Base-by-base conservation (phyloP, 2,329 filamentous ascomycete species). In the Xylariaceae sp. region DNA sequence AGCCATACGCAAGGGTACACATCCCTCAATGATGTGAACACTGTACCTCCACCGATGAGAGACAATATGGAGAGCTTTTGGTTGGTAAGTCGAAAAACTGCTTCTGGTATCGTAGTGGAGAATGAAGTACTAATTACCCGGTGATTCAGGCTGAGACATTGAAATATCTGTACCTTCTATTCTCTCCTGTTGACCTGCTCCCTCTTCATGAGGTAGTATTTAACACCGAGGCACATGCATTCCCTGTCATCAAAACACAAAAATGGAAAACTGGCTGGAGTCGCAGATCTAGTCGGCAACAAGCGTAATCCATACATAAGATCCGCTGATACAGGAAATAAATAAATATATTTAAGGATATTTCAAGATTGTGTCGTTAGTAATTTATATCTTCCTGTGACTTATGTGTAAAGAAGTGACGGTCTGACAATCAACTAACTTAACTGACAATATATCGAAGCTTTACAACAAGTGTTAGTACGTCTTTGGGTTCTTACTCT, bases 51-150 rank as follows among this genome's bases (percentile, higher is more conserved):
- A 2, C 56, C 60, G 2, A 40, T 18, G 18, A 59, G 66, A 20
- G 65, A 68, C 43, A 67, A 65, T 32, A 68, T 68, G 66, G 66
- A 68, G 50, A 68, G 66, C 32, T 68, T 68, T 56, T 68, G 62
- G 66, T 42, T 68, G 48, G 60, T 67, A 60, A 41, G 61, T 61
- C 10, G 23, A 9, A 9, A 26, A 26, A 26, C 4, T 26, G 9
- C 23, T 26, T 26, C 23, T n/a, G n/a, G 9, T 26, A 26, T 26
- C 23, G 9, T 26, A 3, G 32, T 37, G 14, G 7, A 16, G 14
- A 37, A 10, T 37, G 12, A 7, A 10, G 14, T 37, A 16, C 32
- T 37, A 37, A 37, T 16, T 3, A 7, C 6, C 32, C 12, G 3
- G 32, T 37, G 32, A 37, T 19, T 16, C 14, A 48, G 46, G 46